A percentile compares a stretch with the other conserved stretches of the same genome.
phyloP scores from a whole-genome alignment of 257 asterid genomes.

The Plantago major region DNA sequence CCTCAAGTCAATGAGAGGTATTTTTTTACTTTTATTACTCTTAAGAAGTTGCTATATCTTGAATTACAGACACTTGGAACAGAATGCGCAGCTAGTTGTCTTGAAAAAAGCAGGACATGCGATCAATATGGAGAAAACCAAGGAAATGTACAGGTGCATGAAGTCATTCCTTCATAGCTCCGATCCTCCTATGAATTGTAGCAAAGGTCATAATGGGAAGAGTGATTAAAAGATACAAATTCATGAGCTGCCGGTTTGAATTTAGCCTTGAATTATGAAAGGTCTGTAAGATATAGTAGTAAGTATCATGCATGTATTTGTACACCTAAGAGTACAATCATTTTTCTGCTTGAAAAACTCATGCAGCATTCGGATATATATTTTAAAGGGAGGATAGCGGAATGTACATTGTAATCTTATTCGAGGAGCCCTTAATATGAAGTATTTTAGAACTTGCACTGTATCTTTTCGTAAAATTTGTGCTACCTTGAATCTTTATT shows the following conservation, averaged over 20 bases:
- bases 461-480: neutral
- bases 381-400: neutral
- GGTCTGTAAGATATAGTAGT: neutral
- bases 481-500: neutral
- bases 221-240: slow-evolving; percentile 28
- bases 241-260: neutral
- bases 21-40: neutral
- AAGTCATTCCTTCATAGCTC: slow-evolving; percentile 49
- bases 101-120: slow-evolving; percentile 83
- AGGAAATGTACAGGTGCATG: slow-evolving; percentile 50
- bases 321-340: slow-evolving; percentile 9
- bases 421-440: neutral
- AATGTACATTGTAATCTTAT: slow-evolving; percentile 7
- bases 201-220: slow-evolving; percentile 33
- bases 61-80: slow-evolving; percentile 59
- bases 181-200: slow-evolving; percentile 24
- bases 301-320: neutral
- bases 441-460: neutral
- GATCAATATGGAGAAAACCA: slow-evolving; percentile 63
- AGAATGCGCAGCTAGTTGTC: slow-evolving; percentile 50
- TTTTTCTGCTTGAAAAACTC: neutral
- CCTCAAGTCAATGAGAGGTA: too few relatives aligned
- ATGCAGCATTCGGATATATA: slow-evolving; percentile 1
- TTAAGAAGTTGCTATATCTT: neutral
- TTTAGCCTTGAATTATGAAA: neutral